Evolutionary conservation across 2,329 filamentous ascomycete genomes (phyloP).

Genomic region (Neoarthrinium moseri): DNA sequence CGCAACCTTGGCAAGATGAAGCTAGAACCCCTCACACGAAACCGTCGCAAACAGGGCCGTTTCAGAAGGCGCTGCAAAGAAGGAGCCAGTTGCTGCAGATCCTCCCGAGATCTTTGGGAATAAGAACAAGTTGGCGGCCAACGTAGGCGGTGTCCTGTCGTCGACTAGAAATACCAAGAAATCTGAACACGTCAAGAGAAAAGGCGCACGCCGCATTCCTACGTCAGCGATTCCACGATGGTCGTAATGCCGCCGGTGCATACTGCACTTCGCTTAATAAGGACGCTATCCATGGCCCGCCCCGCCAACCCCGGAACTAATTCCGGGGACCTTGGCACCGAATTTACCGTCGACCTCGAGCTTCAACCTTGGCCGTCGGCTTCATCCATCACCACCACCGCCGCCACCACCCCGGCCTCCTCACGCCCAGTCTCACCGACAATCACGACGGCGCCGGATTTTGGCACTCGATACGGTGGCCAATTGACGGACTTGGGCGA

Average conservation of each 20-base stretch:
- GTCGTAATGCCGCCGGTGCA: neutral
- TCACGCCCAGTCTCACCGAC: neutral
- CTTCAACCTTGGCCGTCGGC: slow-evolving; percentile 12
- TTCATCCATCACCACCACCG: no score
- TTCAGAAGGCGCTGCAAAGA: neutral
- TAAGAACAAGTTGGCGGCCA: no score
- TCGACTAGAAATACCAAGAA: no score
- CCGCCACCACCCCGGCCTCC: neutral
- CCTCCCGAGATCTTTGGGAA: no score
- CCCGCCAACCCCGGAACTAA: slow-evolving; percentile 1
- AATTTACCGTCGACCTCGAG: slow-evolving; percentile 14
- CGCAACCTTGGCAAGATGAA: no score
- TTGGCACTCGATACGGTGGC: slow-evolving; percentile 4
- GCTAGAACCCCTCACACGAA: slow-evolving; percentile 1
- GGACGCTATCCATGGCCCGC: slow-evolving; percentile 3
- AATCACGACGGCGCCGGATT: neutral
- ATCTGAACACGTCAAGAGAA: neutral
- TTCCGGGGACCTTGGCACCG: slow-evolving; percentile 5
- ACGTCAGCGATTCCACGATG: slow-evolving; percentile 5
- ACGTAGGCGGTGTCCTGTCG: no score
- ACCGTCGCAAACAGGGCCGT: neutral
- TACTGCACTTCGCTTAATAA: slow-evolving; percentile 7
- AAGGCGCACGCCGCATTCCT: slow-evolving; percentile 2
- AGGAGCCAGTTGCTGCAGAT: neutral
- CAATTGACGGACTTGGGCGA: neutral